A percentile compares a stretch with the other conserved stretches of the same genome.
Evolutionary conservation across 2,329 filamentous ascomycete genomes (phyloP).

Genomic region (Decorospora gaudefroyi): DNA sequence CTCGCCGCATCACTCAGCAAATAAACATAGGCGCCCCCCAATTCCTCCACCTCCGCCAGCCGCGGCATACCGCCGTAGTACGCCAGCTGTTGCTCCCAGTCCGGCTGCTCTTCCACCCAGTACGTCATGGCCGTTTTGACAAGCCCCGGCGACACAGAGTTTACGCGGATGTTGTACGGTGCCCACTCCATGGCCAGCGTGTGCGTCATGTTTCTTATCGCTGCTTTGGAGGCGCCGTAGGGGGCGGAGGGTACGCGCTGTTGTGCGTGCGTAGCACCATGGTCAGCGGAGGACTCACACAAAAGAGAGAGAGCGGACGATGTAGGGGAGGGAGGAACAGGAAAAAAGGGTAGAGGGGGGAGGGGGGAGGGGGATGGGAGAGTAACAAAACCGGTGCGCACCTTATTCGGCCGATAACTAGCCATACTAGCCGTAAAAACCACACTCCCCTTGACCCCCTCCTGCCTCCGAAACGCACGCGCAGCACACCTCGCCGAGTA

Average conservation of each 20-base stretch:
- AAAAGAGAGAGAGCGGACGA: too few relatives aligned
- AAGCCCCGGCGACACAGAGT: slow-evolving; percentile 45
- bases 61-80: slow-evolving; percentile 63
- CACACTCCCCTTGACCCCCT: slow-evolving; percentile 52
- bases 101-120: slow-evolving; percentile 57
- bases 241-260: slow-evolving; percentile 46
- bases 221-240: slow-evolving; percentile 54
- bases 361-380: not conserved
- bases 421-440: slow-evolving; percentile 57
- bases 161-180: slow-evolving; percentile 47
- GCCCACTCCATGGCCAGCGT: slow-evolving; percentile 51
- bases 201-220: slow-evolving; percentile 52
- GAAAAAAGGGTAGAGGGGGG: not conserved
- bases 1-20: slow-evolving; percentile 59
- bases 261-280: too few relatives aligned
- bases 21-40: slow-evolving; percentile 63
- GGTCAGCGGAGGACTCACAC: too few relatives aligned
- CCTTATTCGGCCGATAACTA: slow-evolving; percentile 54
- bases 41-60: slow-evolving; percentile 58
- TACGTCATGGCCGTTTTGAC: slow-evolving; percentile 50
- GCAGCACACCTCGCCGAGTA: slow-evolving; percentile 52
- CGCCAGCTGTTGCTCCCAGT: slow-evolving; percentile 62
- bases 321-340: not conserved
- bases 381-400: not conserved
- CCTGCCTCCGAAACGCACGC: slow-evolving; percentile 53